Evolutionary conservation across 306 rosid genomes (phyloP).

Genomic region (Dryas drummondii): DNA sequence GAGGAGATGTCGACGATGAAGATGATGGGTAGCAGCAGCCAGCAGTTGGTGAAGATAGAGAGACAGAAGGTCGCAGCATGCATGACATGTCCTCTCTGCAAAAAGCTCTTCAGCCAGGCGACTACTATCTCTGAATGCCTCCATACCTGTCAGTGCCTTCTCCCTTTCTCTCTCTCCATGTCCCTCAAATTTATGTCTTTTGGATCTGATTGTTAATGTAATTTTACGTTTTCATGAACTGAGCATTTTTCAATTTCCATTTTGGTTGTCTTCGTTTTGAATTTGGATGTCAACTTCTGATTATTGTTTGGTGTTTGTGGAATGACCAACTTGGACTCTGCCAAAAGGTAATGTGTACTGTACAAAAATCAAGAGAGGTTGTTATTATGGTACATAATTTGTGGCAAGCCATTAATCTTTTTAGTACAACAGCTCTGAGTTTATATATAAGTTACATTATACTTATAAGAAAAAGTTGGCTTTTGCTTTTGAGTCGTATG

Average conservation of each 20-base stretch:
- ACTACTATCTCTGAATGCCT: conserved; percentile 94
- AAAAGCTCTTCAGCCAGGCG: conserved; percentile 60
- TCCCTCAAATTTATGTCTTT: conserved; percentile 1
- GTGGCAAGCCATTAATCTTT: background rate
- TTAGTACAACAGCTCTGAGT: background rate
- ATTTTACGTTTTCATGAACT: conserved; percentile 4
- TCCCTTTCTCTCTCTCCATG: background rate
- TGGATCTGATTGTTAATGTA: background rate
- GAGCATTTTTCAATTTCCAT: conserved; percentile 10
- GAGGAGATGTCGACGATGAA: background rate
- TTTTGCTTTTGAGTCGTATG: no score
- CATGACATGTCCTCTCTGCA: conserved; percentile 83
- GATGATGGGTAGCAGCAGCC: conserved; percentile 19
- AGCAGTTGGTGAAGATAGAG: conserved; percentile 42
- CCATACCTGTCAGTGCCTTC: conserved; percentile 72
- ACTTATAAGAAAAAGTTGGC: no score
- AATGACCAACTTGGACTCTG: background rate
- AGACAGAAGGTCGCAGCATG: conserved; percentile 59
- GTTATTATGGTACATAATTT: background rate
- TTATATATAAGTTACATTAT: no score
- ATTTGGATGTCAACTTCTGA: no score
- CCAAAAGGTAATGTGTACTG: background rate
- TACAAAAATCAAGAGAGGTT: background rate
- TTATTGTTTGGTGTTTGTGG: no score
- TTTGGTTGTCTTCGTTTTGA: background rate